Conservation (phyloP, 2,329 filamentous ascomycete genomes). For the Trichoderma aggressivum region DNA sequence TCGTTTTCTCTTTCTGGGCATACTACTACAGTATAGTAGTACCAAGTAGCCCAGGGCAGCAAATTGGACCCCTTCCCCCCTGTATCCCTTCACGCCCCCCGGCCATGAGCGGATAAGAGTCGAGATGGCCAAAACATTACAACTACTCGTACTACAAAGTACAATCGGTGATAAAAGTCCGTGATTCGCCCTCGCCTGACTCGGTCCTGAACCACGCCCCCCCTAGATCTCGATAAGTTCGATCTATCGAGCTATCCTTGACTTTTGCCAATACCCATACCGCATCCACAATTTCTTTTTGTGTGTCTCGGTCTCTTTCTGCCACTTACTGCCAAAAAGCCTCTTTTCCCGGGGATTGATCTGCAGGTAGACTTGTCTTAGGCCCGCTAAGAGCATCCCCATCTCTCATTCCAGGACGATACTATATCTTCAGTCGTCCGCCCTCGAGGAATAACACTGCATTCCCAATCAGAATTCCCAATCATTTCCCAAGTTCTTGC, state of each 20-base stretch:
- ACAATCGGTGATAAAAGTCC: constrained; percentile 18
- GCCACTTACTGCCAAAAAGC: constrained; percentile 24
- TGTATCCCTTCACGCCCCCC: background rate
- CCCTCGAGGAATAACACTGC: constrained; percentile 31
- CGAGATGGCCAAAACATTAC: constrained; percentile 27
- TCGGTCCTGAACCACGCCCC: constrained; percentile 4
- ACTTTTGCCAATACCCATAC: constrained; percentile 28
- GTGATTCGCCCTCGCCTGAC: constrained; percentile 19
- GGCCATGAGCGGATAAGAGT: constrained; percentile 17
- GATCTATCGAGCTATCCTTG: constrained; percentile 28
- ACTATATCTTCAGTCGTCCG: constrained; percentile 42
- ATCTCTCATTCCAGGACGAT: constrained; percentile 37
- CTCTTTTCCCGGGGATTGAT: constrained; percentile 34
- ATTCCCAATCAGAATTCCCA: constrained; percentile 35
- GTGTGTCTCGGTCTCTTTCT: constrained; percentile 37
- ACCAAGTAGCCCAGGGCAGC: constrained; percentile 14
- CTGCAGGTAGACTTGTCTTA: constrained; percentile 36
- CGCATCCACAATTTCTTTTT: constrained; percentile 29
- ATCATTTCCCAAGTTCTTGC: constrained; percentile 16
- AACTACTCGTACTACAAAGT: constrained; percentile 22
- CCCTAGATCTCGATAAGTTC: constrained; percentile 24
- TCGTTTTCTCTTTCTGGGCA: background rate
- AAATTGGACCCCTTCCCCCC: constrained; percentile 20
- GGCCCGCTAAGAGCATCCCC: constrained; percentile 30
- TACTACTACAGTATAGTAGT: background rate